Conservation (phyloP, 805 yeast genomes). For the Ogataea methanolica region DNA sequence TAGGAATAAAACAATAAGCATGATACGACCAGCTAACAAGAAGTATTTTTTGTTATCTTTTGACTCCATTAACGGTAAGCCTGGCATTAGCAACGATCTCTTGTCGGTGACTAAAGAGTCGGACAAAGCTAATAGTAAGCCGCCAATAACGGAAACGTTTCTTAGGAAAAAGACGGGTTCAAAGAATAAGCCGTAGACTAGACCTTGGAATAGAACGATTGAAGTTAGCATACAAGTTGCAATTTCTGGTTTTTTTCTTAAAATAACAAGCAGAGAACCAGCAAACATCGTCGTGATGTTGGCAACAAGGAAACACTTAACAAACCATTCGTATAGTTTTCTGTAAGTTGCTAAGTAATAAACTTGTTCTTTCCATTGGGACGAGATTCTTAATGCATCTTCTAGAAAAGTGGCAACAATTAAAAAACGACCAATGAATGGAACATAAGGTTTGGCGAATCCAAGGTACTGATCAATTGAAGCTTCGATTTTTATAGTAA, state of each 20-base stretch:
- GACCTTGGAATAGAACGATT: conserved; percentile 78
- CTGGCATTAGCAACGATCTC: conserved; percentile 64
- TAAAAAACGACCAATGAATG: conserved; percentile 81
- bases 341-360: conserved; percentile 77
- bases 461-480: conserved; percentile 44
- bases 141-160: conserved; percentile 88
- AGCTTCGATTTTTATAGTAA: conserved; percentile 52
- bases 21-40: conserved; percentile 80
- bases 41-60: conserved; percentile 77
- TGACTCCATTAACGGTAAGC: conserved; percentile 66
- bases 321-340: conserved; percentile 72
- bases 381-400: conserved; percentile 75
- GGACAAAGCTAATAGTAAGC: conserved; percentile 78
- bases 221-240: conserved; percentile 67
- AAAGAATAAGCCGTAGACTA: conserved; percentile 81
- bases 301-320: conserved; percentile 58
- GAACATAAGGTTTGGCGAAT: conserved; percentile 68
- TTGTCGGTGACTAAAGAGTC: conserved; percentile 80
- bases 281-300: conserved; percentile 67
- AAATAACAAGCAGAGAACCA: conserved; percentile 68
- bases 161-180: conserved; percentile 80
- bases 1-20: conserved; percentile 78
- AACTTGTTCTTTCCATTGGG: conserved; percentile 91
- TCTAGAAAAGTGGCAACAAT: conserved; percentile 93
- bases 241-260: conserved; percentile 60